These are phyloP conservation scores for Erythrophleum fordii DNA, from an alignment of 306 rosid species.

Conservation along the genomic window DNA sequence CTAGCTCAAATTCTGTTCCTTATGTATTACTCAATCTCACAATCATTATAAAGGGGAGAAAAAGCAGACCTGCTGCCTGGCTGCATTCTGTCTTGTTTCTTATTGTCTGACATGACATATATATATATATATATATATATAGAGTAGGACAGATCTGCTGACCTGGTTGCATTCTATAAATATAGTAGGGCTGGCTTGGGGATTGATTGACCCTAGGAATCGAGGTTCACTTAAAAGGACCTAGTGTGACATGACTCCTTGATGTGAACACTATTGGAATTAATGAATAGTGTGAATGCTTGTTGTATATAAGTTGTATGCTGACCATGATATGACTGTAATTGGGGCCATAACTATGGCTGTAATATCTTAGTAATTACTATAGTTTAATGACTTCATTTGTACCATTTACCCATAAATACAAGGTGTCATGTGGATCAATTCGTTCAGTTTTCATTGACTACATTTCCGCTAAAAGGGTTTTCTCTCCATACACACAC, in stretches of 20 bases:
- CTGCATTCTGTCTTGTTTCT: slow-evolving; percentile 30
- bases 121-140: too few species aligned
- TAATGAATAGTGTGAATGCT: too few species aligned
- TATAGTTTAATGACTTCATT: neutral
- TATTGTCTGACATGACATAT: too few species aligned
- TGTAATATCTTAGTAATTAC: neutral
- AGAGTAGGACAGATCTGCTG: too few species aligned
- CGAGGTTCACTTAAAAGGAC: neutral
- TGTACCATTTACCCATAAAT: neutral
- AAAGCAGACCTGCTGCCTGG: neutral
- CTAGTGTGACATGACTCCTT: neutral
- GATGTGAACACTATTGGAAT: neutral
- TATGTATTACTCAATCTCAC: neutral
- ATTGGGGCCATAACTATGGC: neutral
- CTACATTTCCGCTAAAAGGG: neutral
- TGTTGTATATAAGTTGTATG: neutral
- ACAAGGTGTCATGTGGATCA: neutral
- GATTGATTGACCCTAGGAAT: neutral
- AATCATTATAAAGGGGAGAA: neutral
- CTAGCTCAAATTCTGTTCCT: slow-evolving; percentile 15
- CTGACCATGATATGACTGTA: neutral
- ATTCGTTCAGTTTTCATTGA: neutral
- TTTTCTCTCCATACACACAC: too few species aligned
- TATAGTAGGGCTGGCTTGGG: neutral
- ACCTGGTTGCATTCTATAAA: too few species aligned